Percentiles rank a stretch among this genome's conserved stretches.
Conservation (phyloP, 768 basidiomycete species). For the Pisolithus albus region DNA sequence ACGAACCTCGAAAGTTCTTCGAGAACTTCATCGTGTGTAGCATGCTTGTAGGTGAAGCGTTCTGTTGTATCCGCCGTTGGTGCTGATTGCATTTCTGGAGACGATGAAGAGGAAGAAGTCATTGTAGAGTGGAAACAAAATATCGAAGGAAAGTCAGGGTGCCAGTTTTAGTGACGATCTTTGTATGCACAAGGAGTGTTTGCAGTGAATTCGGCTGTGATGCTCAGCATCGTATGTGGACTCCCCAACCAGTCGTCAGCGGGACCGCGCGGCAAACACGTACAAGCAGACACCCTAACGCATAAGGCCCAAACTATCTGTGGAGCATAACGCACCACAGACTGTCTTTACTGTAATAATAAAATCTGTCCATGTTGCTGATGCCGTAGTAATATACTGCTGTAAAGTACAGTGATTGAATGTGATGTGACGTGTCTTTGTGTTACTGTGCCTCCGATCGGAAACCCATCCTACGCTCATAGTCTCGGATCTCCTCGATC, state of each 20-base stretch:
- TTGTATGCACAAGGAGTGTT: slow-evolving; percentile 25
- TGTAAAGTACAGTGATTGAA: too few relatives aligned
- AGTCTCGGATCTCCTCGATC: slow-evolving; percentile 76
- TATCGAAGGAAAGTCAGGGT: slow-evolving; percentile 25
- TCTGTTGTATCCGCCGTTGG: slow-evolving; percentile 34
- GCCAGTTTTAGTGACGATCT: slow-evolving; percentile 25
- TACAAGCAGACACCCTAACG: too few relatives aligned
- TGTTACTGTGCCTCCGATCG: slow-evolving; percentile 24
- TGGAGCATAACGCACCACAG: too few relatives aligned
- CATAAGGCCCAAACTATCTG: too few relatives aligned
- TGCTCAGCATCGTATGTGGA: slow-evolving; percentile 16
- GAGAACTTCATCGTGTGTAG: slow-evolving; percentile 77
- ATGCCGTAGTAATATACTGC: too few relatives aligned
- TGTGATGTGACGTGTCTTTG: background rate
- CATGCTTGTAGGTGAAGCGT: slow-evolving; percentile 57
- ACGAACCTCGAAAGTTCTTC: slow-evolving; percentile 83
- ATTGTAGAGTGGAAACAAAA: slow-evolving; percentile 35
- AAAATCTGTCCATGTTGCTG: too few relatives aligned
- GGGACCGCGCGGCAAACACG: slow-evolving; percentile 11
- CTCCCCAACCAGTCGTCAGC: background rate
- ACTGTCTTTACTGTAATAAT: too few relatives aligned
- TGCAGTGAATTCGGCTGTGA: slow-evolving; percentile 23
- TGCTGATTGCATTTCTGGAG: slow-evolving; percentile 59
- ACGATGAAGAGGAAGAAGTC: slow-evolving; percentile 75
- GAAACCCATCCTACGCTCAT: slow-evolving; percentile 89